Evolutionary conservation across 495 filamentous ascomycete genomes (phyloP).

Genomic region (Lepidopterella palustris): DNA sequence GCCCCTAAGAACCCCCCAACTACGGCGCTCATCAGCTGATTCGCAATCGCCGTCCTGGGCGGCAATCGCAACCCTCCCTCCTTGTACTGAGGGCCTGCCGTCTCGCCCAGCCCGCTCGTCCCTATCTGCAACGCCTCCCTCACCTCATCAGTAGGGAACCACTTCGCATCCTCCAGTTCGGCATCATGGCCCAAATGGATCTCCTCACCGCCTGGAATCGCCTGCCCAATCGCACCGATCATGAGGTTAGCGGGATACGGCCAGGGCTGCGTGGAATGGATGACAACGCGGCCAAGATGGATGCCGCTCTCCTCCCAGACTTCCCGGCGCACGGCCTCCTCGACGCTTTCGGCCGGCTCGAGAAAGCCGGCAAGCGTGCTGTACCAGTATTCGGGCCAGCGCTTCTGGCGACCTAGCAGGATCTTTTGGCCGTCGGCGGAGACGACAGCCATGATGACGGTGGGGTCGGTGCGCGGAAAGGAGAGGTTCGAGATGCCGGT

Average conservation of each 20-base stretch:
- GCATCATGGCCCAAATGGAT: conserved; percentile 82
- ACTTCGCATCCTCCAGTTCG: conserved; percentile 83
- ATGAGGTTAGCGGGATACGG: conserved; percentile 85
- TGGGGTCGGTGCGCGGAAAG: conserved; percentile 94
- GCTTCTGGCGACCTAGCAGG: conserved; percentile 76
- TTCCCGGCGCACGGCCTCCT: conserved; percentile 90
- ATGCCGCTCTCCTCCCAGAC: conserved; percentile 96
- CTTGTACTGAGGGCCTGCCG: conserved; percentile 57
- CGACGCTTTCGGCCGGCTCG: conserved; percentile 89
- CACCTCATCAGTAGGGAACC: conserved; percentile 66
- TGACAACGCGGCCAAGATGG: conserved; percentile 72
- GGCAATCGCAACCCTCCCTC: conserved; percentile 45
- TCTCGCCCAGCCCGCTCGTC: conserved; percentile 60
- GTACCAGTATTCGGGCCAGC: conserved; percentile 82
- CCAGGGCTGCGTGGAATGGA: conserved; percentile 92
- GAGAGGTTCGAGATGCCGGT: conserved; percentile 71
- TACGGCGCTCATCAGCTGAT: conserved; percentile 41
- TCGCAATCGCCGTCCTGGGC: conserved; percentile 43
- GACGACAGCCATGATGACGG: conserved; percentile 88
- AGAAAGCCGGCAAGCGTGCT: conserved; percentile 88
- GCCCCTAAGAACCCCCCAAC: conserved; percentile 35
- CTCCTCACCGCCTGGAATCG: conserved; percentile 64
- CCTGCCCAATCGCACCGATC: conserved; percentile 91
- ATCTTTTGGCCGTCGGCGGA: conserved; percentile 65
- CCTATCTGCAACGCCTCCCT: conserved; percentile 38